These are phyloP conservation scores for Sporothrix mexicana DNA, from an alignment of 2,329 filamentous ascomycete genomes.

Conservation along the genomic window DNA sequence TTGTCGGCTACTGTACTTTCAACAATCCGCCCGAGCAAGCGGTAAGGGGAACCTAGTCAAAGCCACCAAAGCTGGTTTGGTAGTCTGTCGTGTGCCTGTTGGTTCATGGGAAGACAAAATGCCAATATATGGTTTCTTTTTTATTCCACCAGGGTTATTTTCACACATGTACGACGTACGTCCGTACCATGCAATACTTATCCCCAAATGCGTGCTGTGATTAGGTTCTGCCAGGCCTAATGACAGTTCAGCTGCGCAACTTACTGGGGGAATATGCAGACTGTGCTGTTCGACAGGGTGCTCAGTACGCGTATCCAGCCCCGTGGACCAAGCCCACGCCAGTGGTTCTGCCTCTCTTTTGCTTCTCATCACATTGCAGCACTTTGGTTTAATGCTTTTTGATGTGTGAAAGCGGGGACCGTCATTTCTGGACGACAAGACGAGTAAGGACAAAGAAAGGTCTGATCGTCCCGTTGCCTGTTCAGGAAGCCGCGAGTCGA, in stretches of 20 bases:
- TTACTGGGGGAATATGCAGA: constrained; percentile 1
- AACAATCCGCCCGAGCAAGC: not conserved
- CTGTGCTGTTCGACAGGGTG: not conserved
- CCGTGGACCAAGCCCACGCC: not conserved
- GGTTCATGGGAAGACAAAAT: not conserved
- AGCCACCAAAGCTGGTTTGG: not conserved
- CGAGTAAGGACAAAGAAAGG: not conserved
- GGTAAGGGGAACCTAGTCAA: not conserved
- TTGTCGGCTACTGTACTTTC: not conserved
- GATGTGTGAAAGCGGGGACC: constrained; percentile 4
- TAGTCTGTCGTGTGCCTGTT: not conserved
- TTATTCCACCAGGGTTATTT: not conserved
- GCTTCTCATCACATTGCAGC: constrained; percentile 9
- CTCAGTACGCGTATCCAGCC: not conserved
- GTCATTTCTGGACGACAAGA: constrained; percentile 1
- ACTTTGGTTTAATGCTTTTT: not conserved
- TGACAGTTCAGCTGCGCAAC: not conserved
- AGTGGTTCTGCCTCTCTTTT: not conserved
- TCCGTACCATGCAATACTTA: not conserved
- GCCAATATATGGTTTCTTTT: constrained; percentile 17
- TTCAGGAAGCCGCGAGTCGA: constrained; percentile 7
- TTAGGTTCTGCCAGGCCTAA: not conserved
- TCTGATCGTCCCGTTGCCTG: not conserved
- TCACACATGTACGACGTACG: too few relatives aligned
- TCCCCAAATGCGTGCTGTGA: not conserved